Conservation (phyloP, 2,329 filamentous ascomycete species). For the Fusarium sp. region DNA sequence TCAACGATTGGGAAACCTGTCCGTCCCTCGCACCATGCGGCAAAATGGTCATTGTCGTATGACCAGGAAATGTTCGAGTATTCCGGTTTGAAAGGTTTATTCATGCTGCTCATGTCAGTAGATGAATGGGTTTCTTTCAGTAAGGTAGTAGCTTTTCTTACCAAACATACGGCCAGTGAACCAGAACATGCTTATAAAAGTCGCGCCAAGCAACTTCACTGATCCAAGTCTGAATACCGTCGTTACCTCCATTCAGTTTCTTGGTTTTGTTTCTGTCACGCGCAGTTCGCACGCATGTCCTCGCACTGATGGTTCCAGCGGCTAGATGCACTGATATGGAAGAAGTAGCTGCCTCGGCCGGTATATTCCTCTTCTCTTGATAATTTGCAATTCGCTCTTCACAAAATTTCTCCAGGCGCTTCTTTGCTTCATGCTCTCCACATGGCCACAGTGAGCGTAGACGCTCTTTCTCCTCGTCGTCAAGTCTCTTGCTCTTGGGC, state of each 20-base stretch:
- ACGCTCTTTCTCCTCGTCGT: conserved; percentile 67
- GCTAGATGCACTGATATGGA: conserved; percentile 78
- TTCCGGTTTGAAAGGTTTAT: conserved; percentile 79
- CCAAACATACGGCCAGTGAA: conserved; percentile 87
- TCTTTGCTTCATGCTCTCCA: conserved; percentile 77
- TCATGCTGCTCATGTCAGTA: conserved; percentile 57
- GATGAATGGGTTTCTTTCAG: too few relatives aligned
- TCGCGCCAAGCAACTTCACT: conserved; percentile 88
- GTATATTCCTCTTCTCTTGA: conserved; percentile 73
- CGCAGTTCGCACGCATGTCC: conserved; percentile 74
- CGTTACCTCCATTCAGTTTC: conserved; percentile 73
- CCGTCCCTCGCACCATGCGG: conserved; percentile 77
- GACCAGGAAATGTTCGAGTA: conserved; percentile 88
- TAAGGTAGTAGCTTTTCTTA: conserved; percentile 50
- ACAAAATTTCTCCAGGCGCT: conserved; percentile 75
- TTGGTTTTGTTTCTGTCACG: conserved; percentile 71
- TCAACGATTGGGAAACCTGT: conserved; percentile 89
- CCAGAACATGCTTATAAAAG: conserved; percentile 88
- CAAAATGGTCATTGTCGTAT: conserved; percentile 75
- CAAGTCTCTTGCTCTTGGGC: conserved; percentile 72
- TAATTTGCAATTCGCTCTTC: conserved; percentile 73
- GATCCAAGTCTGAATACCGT: conserved; percentile 80
- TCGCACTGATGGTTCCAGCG: conserved; percentile 74
- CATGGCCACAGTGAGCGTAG: conserved; percentile 75
- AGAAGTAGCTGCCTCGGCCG: conserved; percentile 72